Percentiles rank a stretch among this genome's conserved stretches.
phyloP scores from a whole-genome alignment of 1,284 basidiomycete species.

The Trametes sp. region DNA sequence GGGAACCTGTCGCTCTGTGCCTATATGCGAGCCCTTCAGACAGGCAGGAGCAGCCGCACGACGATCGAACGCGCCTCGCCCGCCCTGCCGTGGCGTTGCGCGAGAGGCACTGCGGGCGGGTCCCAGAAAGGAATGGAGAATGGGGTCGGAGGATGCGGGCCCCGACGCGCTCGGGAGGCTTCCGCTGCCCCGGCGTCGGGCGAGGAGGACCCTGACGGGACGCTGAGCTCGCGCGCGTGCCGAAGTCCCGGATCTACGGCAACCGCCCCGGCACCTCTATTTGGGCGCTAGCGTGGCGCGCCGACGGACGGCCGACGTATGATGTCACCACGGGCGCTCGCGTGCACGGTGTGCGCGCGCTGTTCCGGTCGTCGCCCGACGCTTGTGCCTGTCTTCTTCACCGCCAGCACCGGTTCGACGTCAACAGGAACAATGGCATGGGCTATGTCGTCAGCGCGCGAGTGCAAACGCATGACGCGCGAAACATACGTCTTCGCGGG shows the following conservation, averaged over 20 bases:
- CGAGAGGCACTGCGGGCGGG: too few species aligned
- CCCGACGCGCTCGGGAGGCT: not conserved
- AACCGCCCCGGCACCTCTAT: conserved; percentile 3
- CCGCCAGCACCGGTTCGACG: not conserved
- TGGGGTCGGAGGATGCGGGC: not conserved
- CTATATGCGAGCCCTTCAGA: too few species aligned
- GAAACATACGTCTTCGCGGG: not conserved
- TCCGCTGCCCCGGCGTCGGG: not conserved
- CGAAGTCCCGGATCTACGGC: conserved; percentile 9
- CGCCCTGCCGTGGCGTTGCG: too few species aligned
- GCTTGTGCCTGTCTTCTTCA: not conserved
- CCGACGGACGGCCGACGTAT: conserved; percentile 3
- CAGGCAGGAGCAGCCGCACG: too few species aligned
- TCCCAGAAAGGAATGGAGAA: not conserved
- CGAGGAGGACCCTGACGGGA: too few species aligned
- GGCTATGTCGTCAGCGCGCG: not conserved
- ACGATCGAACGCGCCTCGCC: too few species aligned
- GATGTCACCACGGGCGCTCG: conserved; percentile 6
- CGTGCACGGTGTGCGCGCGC: not conserved
- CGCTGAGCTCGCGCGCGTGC: not conserved
- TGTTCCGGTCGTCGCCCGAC: conserved; percentile 10
- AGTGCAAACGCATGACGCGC: too few species aligned
- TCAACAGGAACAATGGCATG: not conserved
- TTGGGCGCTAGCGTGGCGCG: not conserved
- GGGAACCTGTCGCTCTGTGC: too few species aligned